Evolutionary conservation across 1,139 yeast species (phyloP).

Genomic region (Nakaseomyces bracarensis): DNA sequence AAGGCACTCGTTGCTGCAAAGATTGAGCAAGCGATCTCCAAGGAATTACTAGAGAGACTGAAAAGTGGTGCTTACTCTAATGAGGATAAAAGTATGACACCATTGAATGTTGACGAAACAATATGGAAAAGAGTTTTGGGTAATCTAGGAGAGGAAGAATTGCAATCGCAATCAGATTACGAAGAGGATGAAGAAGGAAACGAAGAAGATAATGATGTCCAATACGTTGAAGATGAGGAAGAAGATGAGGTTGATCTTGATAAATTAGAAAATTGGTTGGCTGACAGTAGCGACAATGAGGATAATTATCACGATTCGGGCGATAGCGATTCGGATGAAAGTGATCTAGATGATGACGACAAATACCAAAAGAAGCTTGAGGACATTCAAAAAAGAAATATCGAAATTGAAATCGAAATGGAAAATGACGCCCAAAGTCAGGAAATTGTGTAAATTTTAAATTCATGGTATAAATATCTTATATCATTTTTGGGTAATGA

Average conservation of each 20-base stretch:
- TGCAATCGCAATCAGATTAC: slow-evolving; percentile 51
- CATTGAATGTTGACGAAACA: slow-evolving; percentile 89
- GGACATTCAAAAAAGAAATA: slow-evolving; percentile 44
- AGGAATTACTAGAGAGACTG: slow-evolving; percentile 84
- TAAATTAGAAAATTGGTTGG: slow-evolving; percentile 86
- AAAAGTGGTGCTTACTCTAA: slow-evolving; percentile 98
- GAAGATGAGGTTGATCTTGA: slow-evolving; percentile 88
- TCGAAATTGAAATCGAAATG: slow-evolving; percentile 78
- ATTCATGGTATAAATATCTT: no score
- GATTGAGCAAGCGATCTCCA: slow-evolving; percentile 92
- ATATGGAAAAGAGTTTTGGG: slow-evolving; percentile 93
- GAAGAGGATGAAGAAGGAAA: slow-evolving; percentile 51
- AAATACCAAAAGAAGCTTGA: slow-evolving; percentile 37
- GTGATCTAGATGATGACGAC: slow-evolving; percentile 35
- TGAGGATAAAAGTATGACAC: slow-evolving; percentile 38
- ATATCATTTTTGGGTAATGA: no score
- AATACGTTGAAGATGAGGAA: slow-evolving; percentile 79
- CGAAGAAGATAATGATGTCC: slow-evolving; percentile 69
- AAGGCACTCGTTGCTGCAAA: slow-evolving; percentile 95
- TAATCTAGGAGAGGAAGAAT: slow-evolving; percentile 54
- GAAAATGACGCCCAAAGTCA: slow-evolving; percentile 24
- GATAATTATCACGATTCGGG: slow-evolving; percentile 30
- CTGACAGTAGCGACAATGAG: slow-evolving; percentile 38
- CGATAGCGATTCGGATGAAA: slow-evolving; percentile 26
- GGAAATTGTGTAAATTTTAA: background rate